Evolutionary conservation across 805 yeast species (phyloP).

Genomic region (Monosporozyma aquatica): DNA sequence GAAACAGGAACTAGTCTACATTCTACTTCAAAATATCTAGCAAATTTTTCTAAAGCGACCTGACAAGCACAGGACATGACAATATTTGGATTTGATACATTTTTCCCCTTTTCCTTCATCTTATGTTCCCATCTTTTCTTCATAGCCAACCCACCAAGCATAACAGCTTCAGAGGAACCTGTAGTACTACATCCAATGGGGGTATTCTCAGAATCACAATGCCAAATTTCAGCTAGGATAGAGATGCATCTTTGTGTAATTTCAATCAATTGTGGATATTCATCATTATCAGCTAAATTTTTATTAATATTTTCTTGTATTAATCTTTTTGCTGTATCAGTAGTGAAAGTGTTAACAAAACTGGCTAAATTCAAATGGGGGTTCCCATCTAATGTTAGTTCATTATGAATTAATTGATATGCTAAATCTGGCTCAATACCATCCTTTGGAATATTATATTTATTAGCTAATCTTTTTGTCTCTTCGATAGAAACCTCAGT

Average conservation of each 20-base stretch:
- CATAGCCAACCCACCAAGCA: conserved; percentile 89
- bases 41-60: conserved; percentile 90
- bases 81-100: conserved; percentile 64
- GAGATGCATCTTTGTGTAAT: conserved; percentile 75
- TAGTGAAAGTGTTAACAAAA: conserved; percentile 71
- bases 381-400: conserved; percentile 71
- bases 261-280: conserved; percentile 78
- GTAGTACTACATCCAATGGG: conserved; percentile 88
- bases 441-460: conserved; percentile 49
- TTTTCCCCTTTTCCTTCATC: conserved; percentile 50
- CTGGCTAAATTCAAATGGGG: conserved; percentile 82
- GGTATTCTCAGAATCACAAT: conserved; percentile 41
- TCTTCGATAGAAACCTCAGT: neutral
- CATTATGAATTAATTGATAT: conserved; percentile 59
- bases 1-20: conserved; percentile 64
- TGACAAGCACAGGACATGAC: conserved; percentile 90
- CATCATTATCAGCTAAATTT: conserved; percentile 88
- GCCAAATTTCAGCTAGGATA: conserved; percentile 73
- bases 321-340: conserved; percentile 44
- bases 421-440: conserved; percentile 48
- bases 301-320: conserved; percentile 67
- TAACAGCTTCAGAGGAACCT: conserved; percentile 89
- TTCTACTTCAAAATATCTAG: conserved; percentile 88
- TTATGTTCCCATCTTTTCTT: conserved; percentile 79
- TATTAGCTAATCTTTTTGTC: conserved; percentile 24